These are phyloP conservation scores for Bryoerythrophyllum caledonicum DNA, from an alignment of 225 moss, liverwort and hornwort species.

Conservation along the genomic window DNA sequence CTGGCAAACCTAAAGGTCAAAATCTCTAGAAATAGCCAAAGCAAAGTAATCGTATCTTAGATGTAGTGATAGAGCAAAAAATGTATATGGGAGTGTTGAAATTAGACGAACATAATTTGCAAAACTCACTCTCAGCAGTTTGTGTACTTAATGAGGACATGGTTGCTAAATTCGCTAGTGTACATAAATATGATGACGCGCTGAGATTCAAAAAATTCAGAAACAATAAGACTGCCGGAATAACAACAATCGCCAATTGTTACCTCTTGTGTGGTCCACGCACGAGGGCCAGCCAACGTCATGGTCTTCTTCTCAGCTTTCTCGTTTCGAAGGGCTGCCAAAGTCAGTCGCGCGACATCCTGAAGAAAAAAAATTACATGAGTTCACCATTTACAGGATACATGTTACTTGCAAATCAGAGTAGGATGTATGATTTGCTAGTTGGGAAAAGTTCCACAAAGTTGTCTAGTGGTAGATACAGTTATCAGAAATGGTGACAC, in stretches of 20 bases:
- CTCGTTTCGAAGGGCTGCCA: conserved; percentile 70
- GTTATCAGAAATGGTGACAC: neutral
- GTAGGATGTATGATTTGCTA: neutral
- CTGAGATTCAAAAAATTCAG: neutral
- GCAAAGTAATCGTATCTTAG: neutral
- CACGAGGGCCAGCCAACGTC: conserved; percentile 82
- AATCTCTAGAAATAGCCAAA: neutral
- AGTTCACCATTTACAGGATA: neutral
- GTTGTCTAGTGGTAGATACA: neutral
- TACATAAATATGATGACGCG: neutral
- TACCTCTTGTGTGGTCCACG: conserved; percentile 94
- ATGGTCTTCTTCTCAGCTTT: conserved; percentile 62
- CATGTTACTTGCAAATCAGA: neutral
- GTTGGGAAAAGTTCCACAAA: neutral
- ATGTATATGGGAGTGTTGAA: neutral
- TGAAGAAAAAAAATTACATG: conserved; percentile 15
- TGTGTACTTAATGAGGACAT: neutral
- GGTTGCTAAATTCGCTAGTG: neutral
- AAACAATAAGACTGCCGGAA: neutral
- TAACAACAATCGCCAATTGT: neutral
- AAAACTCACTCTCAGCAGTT: neutral
- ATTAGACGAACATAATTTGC: neutral
- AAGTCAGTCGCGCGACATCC: conserved; percentile 74
- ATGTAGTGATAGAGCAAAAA: neutral
- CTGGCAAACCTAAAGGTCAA: neutral